Conservation (phyloP, 1,284 basidiomycete genomes). For the Microbotryomycetes sp. region DNA sequence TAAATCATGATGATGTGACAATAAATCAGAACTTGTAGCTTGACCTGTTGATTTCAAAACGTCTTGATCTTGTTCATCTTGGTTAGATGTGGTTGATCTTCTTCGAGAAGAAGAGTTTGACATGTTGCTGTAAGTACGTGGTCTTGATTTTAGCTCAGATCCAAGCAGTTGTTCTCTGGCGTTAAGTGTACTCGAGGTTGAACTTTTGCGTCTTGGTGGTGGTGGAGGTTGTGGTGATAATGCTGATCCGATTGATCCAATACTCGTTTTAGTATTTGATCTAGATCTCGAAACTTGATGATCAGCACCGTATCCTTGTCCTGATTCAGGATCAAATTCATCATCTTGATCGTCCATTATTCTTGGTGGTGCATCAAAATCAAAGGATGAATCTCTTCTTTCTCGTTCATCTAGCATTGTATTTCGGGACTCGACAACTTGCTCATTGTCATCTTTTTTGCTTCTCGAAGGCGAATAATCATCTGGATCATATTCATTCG, state of each 20-base stretch:
- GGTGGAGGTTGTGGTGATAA: neutral
- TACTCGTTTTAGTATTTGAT: neutral
- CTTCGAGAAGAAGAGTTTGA: neutral
- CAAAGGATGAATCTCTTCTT: neutral
- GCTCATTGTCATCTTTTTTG: neutral
- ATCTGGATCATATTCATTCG: neutral
- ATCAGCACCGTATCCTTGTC: neutral
- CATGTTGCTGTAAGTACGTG: neutral
- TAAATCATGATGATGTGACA: conserved; percentile 20
- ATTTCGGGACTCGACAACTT: too few relatives aligned
- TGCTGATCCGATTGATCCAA: neutral
- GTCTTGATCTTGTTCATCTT: neutral
- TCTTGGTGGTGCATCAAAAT: neutral
- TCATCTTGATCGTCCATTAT: neutral
- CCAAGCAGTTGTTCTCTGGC: neutral
- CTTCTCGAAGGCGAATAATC: neutral
- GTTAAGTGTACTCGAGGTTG: neutral
- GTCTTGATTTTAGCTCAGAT: neutral
- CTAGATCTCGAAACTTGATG: neutral
- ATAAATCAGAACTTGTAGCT: conserved; percentile 11
- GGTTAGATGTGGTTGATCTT: too few relatives aligned
- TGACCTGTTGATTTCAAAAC: neutral
- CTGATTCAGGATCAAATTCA: neutral
- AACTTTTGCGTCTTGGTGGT: neutral
- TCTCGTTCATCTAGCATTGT: neutral